These are phyloP conservation scores for Colletotrichum agaves DNA, from an alignment of 2,329 filamentous ascomycete species.

Conservation along the genomic window DNA sequence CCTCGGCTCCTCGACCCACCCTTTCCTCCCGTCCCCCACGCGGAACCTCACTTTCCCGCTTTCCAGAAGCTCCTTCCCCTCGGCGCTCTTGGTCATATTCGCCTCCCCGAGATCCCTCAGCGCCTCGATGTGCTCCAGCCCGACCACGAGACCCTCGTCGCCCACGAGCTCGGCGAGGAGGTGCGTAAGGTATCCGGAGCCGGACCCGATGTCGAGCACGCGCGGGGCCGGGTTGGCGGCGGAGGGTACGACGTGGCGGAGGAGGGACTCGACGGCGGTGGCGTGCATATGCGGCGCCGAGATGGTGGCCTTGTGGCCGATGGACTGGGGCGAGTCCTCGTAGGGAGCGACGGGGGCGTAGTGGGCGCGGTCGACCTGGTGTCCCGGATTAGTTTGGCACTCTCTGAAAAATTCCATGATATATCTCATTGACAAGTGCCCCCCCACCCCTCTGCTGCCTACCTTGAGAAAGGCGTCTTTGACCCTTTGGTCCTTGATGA, in stretches of 20 bases:
- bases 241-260: constrained; percentile 55
- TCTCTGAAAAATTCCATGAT: too few relatives aligned
- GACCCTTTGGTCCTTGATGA: constrained; percentile 79
- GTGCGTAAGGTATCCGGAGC: constrained; percentile 87
- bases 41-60: constrained; percentile 76
- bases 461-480: constrained; percentile 84
- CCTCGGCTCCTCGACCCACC: constrained; percentile 62
- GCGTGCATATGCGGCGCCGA: constrained; percentile 72
- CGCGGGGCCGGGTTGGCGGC: constrained; percentile 53
- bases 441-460: neutral
- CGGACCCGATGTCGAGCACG: constrained; percentile 79
- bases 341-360: constrained; percentile 81
- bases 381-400: neutral
- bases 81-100: constrained; percentile 73
- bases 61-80: constrained; percentile 69
- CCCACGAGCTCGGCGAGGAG: constrained; percentile 83
- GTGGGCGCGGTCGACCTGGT: constrained; percentile 85
- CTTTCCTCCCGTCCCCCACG: constrained; percentile 77
- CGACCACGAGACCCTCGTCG: constrained; percentile 66
- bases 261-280: constrained; percentile 60
- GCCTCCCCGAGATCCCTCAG: constrained; percentile 69
- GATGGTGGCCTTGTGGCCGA: constrained; percentile 67
- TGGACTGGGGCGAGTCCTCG: constrained; percentile 64
- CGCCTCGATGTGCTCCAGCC: constrained; percentile 77
- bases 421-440: neutral